Conservation (phyloP, 2,329 filamentous ascomycete genomes). For the Paecilomyces sp. region DNA sequence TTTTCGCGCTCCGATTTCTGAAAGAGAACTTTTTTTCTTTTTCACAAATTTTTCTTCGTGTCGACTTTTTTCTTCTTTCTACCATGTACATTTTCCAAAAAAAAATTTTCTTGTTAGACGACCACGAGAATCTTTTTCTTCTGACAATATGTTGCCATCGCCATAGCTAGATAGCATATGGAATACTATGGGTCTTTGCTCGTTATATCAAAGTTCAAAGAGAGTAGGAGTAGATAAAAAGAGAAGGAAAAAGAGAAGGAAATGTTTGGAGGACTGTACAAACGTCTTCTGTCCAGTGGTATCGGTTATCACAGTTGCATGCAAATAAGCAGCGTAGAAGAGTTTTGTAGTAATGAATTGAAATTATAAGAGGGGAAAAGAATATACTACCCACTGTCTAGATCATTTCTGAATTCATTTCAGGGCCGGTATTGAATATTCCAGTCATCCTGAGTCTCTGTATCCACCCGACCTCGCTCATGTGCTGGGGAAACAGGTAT, state of each 20-base stretch:
- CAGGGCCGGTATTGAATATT: neutral
- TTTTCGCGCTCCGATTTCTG: neutral
- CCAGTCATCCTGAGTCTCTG: neutral
- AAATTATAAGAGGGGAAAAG: neutral
- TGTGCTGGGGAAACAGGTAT: conserved; percentile 21
- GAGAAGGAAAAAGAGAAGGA: too few species aligned
- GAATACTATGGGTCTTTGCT: neutral
- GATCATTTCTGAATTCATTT: neutral
- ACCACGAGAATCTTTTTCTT: neutral
- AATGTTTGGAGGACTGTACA: too few species aligned
- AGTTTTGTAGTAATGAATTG: neutral
- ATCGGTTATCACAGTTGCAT: too few species aligned
- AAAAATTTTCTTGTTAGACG: neutral
- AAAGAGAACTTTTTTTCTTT: neutral
- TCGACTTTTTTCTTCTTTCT: neutral
- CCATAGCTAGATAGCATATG: neutral
- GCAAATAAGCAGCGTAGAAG: neutral
- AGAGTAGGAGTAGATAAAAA: too few species aligned
- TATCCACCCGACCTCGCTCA: neutral
- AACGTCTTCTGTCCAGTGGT: too few species aligned
- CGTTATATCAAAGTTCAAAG: neutral
- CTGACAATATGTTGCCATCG: neutral
- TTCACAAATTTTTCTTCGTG: neutral
- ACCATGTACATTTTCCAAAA: neutral
- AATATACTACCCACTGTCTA: neutral